phyloP scores from a whole-genome alignment of 2,329 filamentous ascomycete species.

The Bretziella fagacearum region DNA sequence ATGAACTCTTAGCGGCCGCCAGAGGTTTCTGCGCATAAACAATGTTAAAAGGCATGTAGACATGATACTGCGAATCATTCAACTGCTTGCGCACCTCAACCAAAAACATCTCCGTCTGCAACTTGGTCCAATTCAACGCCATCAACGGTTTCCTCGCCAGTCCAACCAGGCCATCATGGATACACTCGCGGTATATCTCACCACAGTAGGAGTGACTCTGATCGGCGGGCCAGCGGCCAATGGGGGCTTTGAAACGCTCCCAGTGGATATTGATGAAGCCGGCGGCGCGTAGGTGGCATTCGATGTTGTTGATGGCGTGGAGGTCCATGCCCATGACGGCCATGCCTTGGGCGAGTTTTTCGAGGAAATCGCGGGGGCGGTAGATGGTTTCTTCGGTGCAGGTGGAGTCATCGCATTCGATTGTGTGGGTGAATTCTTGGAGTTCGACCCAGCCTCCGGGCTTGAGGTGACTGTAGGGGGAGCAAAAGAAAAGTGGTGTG shows the following conservation, averaged over 20 bases:
- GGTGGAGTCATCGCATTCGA: constrained; percentile 29
- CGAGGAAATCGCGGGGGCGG: constrained; percentile 30
- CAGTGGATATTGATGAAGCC: constrained; percentile 28
- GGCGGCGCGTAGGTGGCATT: constrained; percentile 23
- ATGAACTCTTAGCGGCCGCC: not conserved
- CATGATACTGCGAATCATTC: constrained; percentile 23
- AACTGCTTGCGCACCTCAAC: constrained; percentile 26
- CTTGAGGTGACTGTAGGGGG: constrained; percentile 28
- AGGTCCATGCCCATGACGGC: constrained; percentile 27
- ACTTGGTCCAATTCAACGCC: constrained; percentile 25
- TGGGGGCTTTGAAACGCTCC: constrained; percentile 30
- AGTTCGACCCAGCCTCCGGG: constrained; percentile 35
- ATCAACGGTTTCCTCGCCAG: constrained; percentile 25
- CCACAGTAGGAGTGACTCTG: constrained; percentile 28
- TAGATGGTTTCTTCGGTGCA: constrained; percentile 26
- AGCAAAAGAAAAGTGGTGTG: not conserved
- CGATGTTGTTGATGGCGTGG: constrained; percentile 24
- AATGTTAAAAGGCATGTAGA: constrained; percentile 26
- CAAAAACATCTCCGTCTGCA: constrained; percentile 29
- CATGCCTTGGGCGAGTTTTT: constrained; percentile 26
- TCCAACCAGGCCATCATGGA: constrained; percentile 26
- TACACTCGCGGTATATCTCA: constrained; percentile 27
- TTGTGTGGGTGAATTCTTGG: constrained; percentile 28
- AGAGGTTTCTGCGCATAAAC: constrained; percentile 25
- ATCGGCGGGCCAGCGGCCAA: constrained; percentile 30